Percentiles rank a stretch among this genome's conserved stretches.
Evolutionary conservation across 2,329 filamentous ascomycete species (phyloP).

Genomic region (Epichloe typhina): DNA sequence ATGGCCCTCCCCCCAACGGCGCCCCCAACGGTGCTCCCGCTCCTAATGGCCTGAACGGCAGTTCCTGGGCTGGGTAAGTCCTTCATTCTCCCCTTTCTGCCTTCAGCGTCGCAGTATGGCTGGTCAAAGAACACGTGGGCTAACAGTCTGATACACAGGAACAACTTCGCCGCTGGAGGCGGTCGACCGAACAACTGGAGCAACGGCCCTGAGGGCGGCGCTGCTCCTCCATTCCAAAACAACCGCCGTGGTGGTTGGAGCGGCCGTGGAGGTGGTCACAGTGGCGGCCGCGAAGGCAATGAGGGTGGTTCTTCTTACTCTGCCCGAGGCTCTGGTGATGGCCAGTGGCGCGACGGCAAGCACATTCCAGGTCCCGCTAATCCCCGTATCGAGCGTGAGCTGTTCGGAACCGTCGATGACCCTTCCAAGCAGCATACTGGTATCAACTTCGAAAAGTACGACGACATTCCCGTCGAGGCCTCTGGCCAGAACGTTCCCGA

Average conservation of each 20-base stretch:
- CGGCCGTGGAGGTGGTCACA: constrained; percentile 20
- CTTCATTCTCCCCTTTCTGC: neutral
- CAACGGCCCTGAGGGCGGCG: constrained; percentile 12
- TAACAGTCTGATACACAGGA: constrained; percentile 1
- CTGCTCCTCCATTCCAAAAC: constrained; percentile 10
- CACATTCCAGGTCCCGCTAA: constrained; percentile 85
- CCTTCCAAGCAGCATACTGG: constrained; percentile 91
- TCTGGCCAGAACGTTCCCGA: constrained; percentile 90
- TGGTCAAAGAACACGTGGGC: neutral
- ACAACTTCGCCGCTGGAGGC: constrained; percentile 11
- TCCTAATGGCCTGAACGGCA: constrained; percentile 27
- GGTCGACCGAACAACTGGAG: constrained; percentile 23
- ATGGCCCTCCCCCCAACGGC: constrained; percentile 12
- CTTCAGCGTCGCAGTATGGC: neutral
- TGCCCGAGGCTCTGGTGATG: constrained; percentile 79
- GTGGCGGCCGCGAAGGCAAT: constrained; percentile 25
- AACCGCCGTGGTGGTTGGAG: constrained; percentile 22
- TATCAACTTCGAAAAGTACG: constrained; percentile 99
- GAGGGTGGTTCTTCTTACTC: constrained; percentile 39
- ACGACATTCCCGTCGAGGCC: constrained; percentile 96
- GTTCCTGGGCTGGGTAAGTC: constrained; percentile 41
- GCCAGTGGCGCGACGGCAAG: constrained; percentile 94
- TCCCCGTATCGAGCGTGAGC: constrained; percentile 81
- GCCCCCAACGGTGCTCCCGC: constrained; percentile 11
- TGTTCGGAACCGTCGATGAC: constrained; percentile 85